Evolutionary conservation across 208 protist species (phyloP).

Genomic region (Trypanosoma theileri): DNA sequence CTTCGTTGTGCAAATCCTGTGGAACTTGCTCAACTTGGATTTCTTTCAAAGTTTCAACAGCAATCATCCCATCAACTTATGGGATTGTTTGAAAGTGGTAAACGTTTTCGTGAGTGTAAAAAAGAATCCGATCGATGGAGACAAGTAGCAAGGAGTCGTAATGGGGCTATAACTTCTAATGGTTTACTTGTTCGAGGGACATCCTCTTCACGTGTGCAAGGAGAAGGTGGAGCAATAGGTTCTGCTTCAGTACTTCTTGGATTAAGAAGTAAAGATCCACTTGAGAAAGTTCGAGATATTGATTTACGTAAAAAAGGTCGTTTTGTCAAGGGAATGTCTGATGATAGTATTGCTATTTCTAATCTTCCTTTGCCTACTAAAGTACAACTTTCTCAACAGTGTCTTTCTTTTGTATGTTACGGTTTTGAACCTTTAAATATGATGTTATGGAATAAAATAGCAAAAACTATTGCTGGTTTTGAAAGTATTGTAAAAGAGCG

Average conservation of each 20-base stretch:
- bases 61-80: slow-evolving; percentile 38
- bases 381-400: slow-evolving; percentile 79
- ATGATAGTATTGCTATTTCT: slow-evolving; percentile 50
- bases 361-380: slow-evolving; percentile 76
- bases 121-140: slow-evolving; percentile 73
- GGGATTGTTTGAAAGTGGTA: slow-evolving; percentile 35
- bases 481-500: slow-evolving; percentile 65
- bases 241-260: slow-evolving; percentile 68
- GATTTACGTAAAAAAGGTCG: slow-evolving; percentile 76
- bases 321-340: slow-evolving; percentile 76
- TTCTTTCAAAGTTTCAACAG: slow-evolving; percentile 38
- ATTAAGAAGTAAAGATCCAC: slow-evolving; percentile 63
- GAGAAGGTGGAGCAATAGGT: slow-evolving; percentile 50
- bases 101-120: slow-evolving; percentile 70
- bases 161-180: slow-evolving; percentile 80
- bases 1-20: slow-evolving; percentile 49
- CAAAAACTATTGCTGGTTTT: slow-evolving; percentile 37
- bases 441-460: slow-evolving; percentile 57
- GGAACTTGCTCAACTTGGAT: slow-evolving; percentile 61
- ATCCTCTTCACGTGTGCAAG: slow-evolving; percentile 19
- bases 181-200: slow-evolving; percentile 64
- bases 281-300: slow-evolving; percentile 75
- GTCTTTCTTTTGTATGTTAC: slow-evolving; percentile 71
- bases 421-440: slow-evolving; percentile 81
- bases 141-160: slow-evolving; percentile 60